These are phyloP conservation scores for Rhipidocladum racemiflorum DNA, from an alignment of 176 grass and related monocot genomes.

Conservation along the genomic window DNA sequence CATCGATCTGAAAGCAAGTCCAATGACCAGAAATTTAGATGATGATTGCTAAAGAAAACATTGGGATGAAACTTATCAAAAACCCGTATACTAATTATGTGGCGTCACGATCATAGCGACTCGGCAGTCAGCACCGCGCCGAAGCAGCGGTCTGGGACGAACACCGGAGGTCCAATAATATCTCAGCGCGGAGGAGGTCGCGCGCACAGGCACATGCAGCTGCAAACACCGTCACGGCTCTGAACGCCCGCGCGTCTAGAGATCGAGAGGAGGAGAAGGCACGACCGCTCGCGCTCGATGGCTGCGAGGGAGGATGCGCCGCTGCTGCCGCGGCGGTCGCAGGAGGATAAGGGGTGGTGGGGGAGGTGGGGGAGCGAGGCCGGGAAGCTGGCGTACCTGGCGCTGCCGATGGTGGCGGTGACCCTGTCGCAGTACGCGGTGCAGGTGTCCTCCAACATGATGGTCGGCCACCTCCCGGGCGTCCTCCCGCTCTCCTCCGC, in stretches of 20 bases:
- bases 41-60: too few species aligned
- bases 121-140: neutral
- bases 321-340: neutral
- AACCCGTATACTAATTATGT: too few species aligned
- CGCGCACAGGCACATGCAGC: neutral
- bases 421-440: constrained; percentile 49
- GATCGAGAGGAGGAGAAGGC: neutral
- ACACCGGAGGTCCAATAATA: neutral
- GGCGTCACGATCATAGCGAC: neutral
- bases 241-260: too few species aligned
- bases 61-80: too few species aligned
- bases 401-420: constrained; percentile 59
- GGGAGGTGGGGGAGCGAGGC: constrained; percentile 25
- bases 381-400: constrained; percentile 42
- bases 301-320: neutral
- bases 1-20: too few species aligned
- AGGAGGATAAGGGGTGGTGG: neutral
- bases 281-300: neutral
- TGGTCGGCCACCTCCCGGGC: constrained; percentile 86
- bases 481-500: constrained; percentile 69
- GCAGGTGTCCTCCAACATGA: constrained; percentile 87
- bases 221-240: neutral
- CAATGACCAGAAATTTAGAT: too few species aligned
- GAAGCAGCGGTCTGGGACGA: neutral
- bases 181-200: neutral